Conservation (phyloP, 345 rosid species). For the Alliaria petiolata region DNA sequence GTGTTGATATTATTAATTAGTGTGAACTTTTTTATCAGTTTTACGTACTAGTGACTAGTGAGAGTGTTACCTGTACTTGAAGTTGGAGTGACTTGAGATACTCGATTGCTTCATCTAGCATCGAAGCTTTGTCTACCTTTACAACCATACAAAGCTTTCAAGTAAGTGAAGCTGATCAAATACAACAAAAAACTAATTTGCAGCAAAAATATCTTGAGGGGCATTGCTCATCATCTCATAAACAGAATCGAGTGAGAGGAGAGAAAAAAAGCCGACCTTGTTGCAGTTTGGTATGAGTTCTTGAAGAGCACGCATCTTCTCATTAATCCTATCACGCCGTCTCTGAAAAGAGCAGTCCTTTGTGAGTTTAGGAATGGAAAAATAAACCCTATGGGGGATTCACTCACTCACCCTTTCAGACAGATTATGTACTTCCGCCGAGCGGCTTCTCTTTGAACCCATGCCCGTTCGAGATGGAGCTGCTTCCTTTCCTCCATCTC, state of each 20-base stretch:
- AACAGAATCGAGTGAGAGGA: neutral
- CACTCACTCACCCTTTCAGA: constrained; percentile 84
- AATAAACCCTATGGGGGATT: neutral
- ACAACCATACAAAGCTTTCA: constrained; percentile 20
- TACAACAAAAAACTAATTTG: neutral
- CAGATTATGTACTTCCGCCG: constrained; percentile 92
- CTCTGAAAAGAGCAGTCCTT: constrained; percentile 39
- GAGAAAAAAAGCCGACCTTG: constrained; percentile 42
- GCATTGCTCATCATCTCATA: neutral
- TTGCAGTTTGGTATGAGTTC: constrained; percentile 95
- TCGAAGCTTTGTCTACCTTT: constrained; percentile 96
- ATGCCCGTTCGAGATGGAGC: constrained; percentile 39
- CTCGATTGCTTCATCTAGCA: constrained; percentile 96
- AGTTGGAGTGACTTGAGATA: constrained; percentile 85
- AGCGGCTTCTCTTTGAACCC: constrained; percentile 78
- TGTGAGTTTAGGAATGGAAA: constrained; percentile 1
- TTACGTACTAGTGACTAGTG: neutral
- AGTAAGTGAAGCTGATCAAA: constrained; percentile 13
- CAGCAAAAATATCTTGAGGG: too few species aligned
- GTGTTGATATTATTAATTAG: neutral
- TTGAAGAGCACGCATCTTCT: constrained; percentile 92
- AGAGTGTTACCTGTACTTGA: constrained; percentile 67
- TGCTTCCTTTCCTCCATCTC: constrained; percentile 41
- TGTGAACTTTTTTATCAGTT: neutral
- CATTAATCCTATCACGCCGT: constrained; percentile 90